A percentile compares a stretch with the other conserved stretches of the same genome.
Evolutionary conservation across 768 basidiomycete genomes (phyloP).

Genomic region (Calocybe gangraenosa): DNA sequence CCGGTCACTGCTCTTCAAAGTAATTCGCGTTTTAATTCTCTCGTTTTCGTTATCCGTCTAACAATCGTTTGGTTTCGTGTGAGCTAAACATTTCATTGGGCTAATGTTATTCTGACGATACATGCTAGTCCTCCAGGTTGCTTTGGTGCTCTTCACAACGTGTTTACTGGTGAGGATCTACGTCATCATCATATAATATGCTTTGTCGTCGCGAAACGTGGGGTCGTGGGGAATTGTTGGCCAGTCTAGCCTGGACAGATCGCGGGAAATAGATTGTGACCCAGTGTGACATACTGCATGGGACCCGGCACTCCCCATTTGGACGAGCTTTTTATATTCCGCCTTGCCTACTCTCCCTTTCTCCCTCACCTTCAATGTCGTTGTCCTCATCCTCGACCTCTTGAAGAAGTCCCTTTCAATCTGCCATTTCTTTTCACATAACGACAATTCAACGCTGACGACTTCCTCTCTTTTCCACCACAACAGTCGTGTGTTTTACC

Average conservation of each 20-base stretch:
- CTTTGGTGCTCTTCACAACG: not conserved
- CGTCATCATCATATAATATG: constrained; percentile 9
- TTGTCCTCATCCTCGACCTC: constrained; percentile 18
- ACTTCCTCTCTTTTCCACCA: constrained; percentile 25
- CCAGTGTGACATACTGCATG: constrained; percentile 19
- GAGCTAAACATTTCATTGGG: constrained; percentile 7
- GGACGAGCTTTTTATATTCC: constrained; percentile 19
- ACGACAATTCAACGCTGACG: constrained; percentile 45
- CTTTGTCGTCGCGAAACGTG: constrained; percentile 38
- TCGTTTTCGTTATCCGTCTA: constrained; percentile 18
- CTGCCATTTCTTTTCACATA: constrained; percentile 25
- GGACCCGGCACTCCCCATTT: constrained; percentile 20
- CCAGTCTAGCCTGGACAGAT: constrained; percentile 17
- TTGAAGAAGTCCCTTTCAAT: constrained; percentile 11
- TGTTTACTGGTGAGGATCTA: constrained; percentile 13
- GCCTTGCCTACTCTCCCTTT: constrained; percentile 16
- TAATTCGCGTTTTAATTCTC: constrained; percentile 27
- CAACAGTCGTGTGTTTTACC: constrained; percentile 16
- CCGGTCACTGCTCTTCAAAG: constrained; percentile 21
- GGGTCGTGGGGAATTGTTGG: constrained; percentile 25
- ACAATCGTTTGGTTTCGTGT: constrained; percentile 19
- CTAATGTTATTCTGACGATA: constrained; percentile 1
- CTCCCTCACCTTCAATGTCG: constrained; percentile 21
- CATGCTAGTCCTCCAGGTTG: constrained; percentile 2
- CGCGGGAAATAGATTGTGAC: constrained; percentile 16